Evolutionary conservation across 768 basidiomycete genomes (phyloP), one percentile per base, ranked within the genome.

Genomic region (Phanerochaete carnosa): DNA sequence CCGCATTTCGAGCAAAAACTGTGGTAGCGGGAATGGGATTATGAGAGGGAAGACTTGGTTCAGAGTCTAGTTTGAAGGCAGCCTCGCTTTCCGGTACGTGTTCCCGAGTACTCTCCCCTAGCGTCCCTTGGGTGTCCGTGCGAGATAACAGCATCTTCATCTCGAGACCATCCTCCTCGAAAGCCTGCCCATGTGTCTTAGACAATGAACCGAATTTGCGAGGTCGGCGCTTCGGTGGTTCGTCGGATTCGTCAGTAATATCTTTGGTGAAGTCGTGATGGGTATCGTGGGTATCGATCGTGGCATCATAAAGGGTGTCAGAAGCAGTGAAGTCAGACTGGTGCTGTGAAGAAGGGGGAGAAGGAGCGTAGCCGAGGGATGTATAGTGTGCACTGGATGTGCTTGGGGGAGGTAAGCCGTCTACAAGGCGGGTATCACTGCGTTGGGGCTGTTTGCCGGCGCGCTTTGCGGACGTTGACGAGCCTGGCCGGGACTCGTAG

Each of bases 1-100:
- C 76, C 2, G 88, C 84, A 63, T 77, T 70, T n/a, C 84, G 77
- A 35, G 83, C 72, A 67, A 92, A 89, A 2, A 90, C 73, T 7
- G 74, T 72, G 9, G 80, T 79, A 0, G 84, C 84, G 19, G 88
- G 79, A 8, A 88, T 67, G 43, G 87, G 83, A 11, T 60, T 74
- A 65, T 83, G 82, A 32, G 61, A 19, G 7, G 32, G 45, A 6
- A 62, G 45, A 19, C 12, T 55, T 35, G 23, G 33, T 22, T 25
- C 15, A 13, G 51, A 29, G 51, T 2, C 51, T 15, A 22, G 4
- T 19, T 15, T 29, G 16, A 30, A 11, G 16, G 8, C 11, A 22
- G 13, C 16, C n/a, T 33, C 30, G 51, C 29, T 52, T 16, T 50
- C 49, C 26, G 25, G 29, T 28, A 8, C 39, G 19, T 28, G 11